A percentile compares a stretch with the other conserved stretches of the same genome.
Conservation (phyloP, 345 rosid species). For the Hypericum perforatum region DNA sequence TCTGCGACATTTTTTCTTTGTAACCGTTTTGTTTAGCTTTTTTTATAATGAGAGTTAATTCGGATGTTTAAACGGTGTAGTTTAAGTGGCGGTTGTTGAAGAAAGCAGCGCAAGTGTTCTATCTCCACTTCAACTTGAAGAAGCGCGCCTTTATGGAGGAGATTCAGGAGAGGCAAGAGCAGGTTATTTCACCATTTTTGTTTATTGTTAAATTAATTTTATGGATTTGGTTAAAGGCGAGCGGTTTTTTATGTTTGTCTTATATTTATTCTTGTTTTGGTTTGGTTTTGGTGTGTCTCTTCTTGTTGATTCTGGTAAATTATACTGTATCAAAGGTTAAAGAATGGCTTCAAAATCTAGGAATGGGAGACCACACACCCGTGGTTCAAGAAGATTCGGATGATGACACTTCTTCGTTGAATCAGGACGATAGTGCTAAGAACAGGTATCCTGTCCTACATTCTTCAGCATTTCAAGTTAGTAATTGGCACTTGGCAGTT, state of each 20-base stretch:
- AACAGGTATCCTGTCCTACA: slow-evolving; percentile 41
- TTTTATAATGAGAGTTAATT: neutral
- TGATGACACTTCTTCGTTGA: slow-evolving; percentile 55
- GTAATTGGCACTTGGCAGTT: neutral
- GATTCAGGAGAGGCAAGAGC: slow-evolving; percentile 97
- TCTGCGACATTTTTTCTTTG: neutral
- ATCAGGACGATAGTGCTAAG: slow-evolving; percentile 67
- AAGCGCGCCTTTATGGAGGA: slow-evolving; percentile 86
- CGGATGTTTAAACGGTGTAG: slow-evolving; percentile 18
- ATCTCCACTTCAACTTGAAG: slow-evolving; percentile 87
- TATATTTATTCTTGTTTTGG: neutral
- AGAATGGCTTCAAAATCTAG: slow-evolving; percentile 99
- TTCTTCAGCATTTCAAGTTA: slow-evolving; percentile 1
- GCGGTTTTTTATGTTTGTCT: neutral
- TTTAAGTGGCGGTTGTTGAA: slow-evolving; percentile 83
- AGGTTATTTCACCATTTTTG: slow-evolving; percentile 37
- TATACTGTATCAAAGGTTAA: slow-evolving; percentile 73
- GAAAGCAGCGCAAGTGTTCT: slow-evolving; percentile 86
- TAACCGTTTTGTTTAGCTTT: neutral
- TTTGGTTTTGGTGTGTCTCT: slow-evolving; percentile 39
- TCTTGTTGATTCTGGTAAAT: slow-evolving; percentile 31
- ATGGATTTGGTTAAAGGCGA: neutral
- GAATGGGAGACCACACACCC: slow-evolving; percentile 74
- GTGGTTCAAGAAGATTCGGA: slow-evolving; percentile 74
- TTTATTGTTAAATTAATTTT: neutral